phyloP scores from a whole-genome alignment of 2,329 filamentous ascomycete genomes.

The Xylaria sp. region DNA sequence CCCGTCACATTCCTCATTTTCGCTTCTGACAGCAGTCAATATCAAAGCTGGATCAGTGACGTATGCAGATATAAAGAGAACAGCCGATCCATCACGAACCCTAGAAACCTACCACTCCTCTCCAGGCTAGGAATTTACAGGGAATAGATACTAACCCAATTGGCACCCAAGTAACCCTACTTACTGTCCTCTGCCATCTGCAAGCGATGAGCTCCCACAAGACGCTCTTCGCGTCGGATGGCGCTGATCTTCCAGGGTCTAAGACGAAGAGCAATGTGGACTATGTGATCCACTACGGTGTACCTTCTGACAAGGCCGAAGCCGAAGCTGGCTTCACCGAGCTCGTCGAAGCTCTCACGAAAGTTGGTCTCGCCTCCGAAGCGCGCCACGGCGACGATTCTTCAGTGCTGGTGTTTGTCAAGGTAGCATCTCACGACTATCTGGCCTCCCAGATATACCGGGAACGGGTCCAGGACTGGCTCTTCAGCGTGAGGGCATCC shows the following conservation, averaged over 20 bases:
- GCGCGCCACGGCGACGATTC: conserved; percentile 81
- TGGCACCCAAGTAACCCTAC: background rate
- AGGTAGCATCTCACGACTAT: conserved; percentile 78
- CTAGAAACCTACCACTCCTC: background rate
- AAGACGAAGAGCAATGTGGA: conserved; percentile 71
- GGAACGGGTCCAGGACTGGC: conserved; percentile 91
- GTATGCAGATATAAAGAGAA: background rate
- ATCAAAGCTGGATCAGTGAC: background rate
- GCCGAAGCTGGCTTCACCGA: conserved; percentile 81
- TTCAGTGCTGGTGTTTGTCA: conserved; percentile 85
- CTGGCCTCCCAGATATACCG: conserved; percentile 85
- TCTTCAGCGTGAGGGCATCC: conserved; percentile 83
- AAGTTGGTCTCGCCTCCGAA: conserved; percentile 86
- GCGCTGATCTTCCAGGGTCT: conserved; percentile 43
- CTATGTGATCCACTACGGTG: conserved; percentile 85
- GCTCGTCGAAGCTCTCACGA: conserved; percentile 78
- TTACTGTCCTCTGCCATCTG: background rate
- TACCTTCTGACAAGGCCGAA: conserved; percentile 72
- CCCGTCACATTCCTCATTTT: background rate
- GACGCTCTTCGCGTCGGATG: conserved; percentile 45
- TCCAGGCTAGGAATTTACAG: background rate
- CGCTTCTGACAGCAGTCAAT: background rate
- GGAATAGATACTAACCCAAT: background rate
- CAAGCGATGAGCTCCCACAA: conserved; percentile 46
- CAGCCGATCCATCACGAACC: background rate